Percentiles rank a stretch among this genome's conserved stretches.
These are phyloP conservation scores for Lanmaoa rubissima DNA, from an alignment of 768 basidiomycete genomes.

Conservation along the genomic window DNA sequence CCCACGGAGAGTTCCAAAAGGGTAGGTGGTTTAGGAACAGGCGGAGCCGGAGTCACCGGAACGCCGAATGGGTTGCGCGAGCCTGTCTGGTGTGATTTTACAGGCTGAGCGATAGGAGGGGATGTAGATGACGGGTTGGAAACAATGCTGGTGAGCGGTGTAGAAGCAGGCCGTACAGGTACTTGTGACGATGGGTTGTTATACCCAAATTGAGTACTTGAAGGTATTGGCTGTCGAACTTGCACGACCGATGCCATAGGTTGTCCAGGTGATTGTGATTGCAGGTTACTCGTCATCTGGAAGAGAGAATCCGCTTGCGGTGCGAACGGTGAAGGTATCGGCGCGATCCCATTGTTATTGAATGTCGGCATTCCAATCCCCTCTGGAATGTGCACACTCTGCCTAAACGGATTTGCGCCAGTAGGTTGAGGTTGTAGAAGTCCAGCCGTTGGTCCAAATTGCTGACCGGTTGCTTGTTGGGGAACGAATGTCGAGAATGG, in stretches of 20 bases:
- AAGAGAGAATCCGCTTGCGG: conserved; percentile 13
- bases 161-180: conserved; percentile 67
- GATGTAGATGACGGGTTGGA: conserved; percentile 29
- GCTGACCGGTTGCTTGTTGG: conserved; percentile 49
- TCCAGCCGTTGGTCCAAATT: conserved; percentile 39
- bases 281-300: conserved; percentile 8
- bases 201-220: conserved; percentile 7
- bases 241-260: conserved; percentile 7
- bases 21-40: conserved; percentile 75
- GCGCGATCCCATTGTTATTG: conserved; percentile 25
- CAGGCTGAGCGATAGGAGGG: conserved; percentile 54
- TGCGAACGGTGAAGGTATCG: conserved; percentile 8
- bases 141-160: conserved; percentile 54
- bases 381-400: conserved; percentile 69
- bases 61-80: conserved; percentile 94
- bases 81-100: conserved; percentile 89
- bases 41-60: conserved; percentile 55
- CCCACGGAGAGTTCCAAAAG: conserved; percentile 76
- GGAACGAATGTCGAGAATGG: conserved; percentile 57
- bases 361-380: conserved; percentile 56
- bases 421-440: conserved; percentile 56
- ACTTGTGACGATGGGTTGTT: conserved; percentile 18
- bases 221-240: conserved; percentile 5
- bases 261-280: conserved; percentile 15
- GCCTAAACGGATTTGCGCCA: conserved; percentile 81